Conservation (phyloP, 352 stramenopile species). For the Phytopythium aichiense region DNA sequence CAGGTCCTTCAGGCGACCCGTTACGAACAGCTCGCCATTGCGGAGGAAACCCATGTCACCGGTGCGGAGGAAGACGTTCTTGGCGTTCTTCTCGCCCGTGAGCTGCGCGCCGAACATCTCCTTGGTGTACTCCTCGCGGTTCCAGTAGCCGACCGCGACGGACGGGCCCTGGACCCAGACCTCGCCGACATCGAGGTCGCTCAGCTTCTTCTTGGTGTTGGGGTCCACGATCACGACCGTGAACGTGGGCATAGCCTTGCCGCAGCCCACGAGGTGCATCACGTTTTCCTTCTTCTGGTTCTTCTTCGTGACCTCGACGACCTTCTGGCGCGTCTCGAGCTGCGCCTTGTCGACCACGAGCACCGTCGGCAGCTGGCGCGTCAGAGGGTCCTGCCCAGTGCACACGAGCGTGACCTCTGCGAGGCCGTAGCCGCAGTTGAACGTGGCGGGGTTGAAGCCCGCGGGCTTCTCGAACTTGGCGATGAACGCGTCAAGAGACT, state of each 20-base stretch:
- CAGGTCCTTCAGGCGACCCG: constrained; percentile 71
- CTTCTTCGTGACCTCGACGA: constrained; percentile 26
- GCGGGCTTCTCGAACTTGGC: constrained; percentile 45
- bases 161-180: constrained; percentile 91
- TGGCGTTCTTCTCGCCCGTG: constrained; percentile 30
- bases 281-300: constrained; percentile 21
- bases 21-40: constrained; percentile 69
- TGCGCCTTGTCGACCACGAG: constrained; percentile 58
- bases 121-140: constrained; percentile 58
- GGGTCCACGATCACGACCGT: constrained; percentile 61
- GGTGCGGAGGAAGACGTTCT: constrained; percentile 48
- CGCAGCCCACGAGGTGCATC: constrained; percentile 74
- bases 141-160: constrained; percentile 70
- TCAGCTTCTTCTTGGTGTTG: constrained; percentile 39
- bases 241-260: constrained; percentile 77
- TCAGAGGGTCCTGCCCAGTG: constrained; percentile 56
- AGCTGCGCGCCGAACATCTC: constrained; percentile 64
- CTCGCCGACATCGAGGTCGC: constrained; percentile 79
- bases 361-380: constrained; percentile 51
- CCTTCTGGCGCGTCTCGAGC: constrained; percentile 53
- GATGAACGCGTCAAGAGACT: constrained; percentile 75
- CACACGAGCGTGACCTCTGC: constrained; percentile 81
- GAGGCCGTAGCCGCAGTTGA: constrained; percentile 80
- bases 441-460: constrained; percentile 66
- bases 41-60: constrained; percentile 77